Percentiles rank a stretch among this genome's conserved stretches.
Evolutionary conservation across 1,284 basidiomycete genomes (phyloP).

Genomic region (Coniophora puteana): DNA sequence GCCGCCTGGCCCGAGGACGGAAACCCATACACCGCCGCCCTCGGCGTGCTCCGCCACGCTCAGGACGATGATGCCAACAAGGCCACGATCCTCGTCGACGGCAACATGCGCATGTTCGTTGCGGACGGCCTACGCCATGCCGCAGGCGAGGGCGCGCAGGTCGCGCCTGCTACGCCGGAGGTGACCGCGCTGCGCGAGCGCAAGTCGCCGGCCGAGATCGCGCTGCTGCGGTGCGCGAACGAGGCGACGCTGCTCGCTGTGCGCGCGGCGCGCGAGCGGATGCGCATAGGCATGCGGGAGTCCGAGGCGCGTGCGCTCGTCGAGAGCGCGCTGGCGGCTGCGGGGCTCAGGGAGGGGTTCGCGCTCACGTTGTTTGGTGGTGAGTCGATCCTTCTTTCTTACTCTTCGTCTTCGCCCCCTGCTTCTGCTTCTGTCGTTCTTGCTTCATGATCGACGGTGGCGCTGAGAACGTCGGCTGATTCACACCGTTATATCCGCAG

Average conservation of each 20-base stretch:
- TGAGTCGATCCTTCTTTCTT: constrained; percentile 27
- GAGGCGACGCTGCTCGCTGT: constrained; percentile 79
- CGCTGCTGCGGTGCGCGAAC: constrained; percentile 74
- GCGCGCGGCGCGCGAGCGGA: constrained; percentile 55
- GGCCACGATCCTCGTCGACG: constrained; percentile 59
- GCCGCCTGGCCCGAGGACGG: constrained; percentile 75
- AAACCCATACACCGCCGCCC: constrained; percentile 59
- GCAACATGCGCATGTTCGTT: constrained; percentile 54
- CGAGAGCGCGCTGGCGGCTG: constrained; percentile 46
- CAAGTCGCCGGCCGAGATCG: constrained; percentile 70
- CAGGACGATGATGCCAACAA: constrained; percentile 9
- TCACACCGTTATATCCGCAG: too few relatives aligned
- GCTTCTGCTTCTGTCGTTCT: constrained; percentile 7
- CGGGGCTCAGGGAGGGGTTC: constrained; percentile 55
- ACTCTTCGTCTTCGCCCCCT: constrained; percentile 6
- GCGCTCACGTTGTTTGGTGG: constrained; percentile 78
- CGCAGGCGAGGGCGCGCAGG: constrained; percentile 33
- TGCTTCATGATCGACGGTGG: too few relatives aligned
- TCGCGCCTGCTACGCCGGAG: constrained; percentile 47
- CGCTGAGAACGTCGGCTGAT: too few relatives aligned
- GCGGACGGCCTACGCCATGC: constrained; percentile 55
- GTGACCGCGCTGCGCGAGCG: constrained; percentile 67
- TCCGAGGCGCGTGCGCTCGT: constrained; percentile 61
- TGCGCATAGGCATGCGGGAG: constrained; percentile 75
- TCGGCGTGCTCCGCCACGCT: constrained; percentile 36